Base-by-base conservation (phyloP, 2,329 filamentous ascomycete genomes). In the Nemania abortiva region DNA sequence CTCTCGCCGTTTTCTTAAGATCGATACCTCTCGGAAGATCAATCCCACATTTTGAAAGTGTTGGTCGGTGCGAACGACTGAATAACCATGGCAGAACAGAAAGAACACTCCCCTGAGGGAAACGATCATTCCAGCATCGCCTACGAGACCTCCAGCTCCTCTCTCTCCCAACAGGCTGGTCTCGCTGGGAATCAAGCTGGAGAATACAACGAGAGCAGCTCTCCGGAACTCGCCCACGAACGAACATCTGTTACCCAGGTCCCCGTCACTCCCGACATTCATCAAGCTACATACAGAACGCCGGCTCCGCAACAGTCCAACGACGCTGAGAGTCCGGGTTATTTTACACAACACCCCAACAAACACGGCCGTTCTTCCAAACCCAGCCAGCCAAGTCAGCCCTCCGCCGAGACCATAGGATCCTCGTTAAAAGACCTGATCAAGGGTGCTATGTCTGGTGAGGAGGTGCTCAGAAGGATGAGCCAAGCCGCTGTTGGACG, bases 391-490 rank as follows among this genome's bases (percentile, higher is more conserved):
- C 52, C 29, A 24, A 65, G 69, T 20, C 42, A 68, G 9, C 69
- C 75, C n/a, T 59, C 71, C 24, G 63, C 66, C 45, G 63, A 73
- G 64, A 71, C 77, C 9, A 77, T 13, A 71, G n/a, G 9, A 47
- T 69, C 73, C 7, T 77, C 74, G 13, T 70, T 74, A 3, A 65
- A 69, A 1, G 66, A 74, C 61, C 42, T 75, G 2, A 58, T 70
- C n/a, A 71, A 70, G 5, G 81, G 81, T 31, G 77, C 80, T 31
- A 77, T 77, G 66, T 79, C 81, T 18, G 79, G 81, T 64, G 77
- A 79, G 29, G 82, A 84, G 45, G 81, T 83, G 45, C 74, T 86
- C 62, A 81, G 81, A 24, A 80, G 81, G 60, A 80, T 85, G 76
- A 85, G 82, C 74, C 75, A 81, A 68, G 75, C 78, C 61, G 74